phyloP scores from a whole-genome alignment of 1,284 basidiomycete species.

The Apiotrichum gracile region DNA sequence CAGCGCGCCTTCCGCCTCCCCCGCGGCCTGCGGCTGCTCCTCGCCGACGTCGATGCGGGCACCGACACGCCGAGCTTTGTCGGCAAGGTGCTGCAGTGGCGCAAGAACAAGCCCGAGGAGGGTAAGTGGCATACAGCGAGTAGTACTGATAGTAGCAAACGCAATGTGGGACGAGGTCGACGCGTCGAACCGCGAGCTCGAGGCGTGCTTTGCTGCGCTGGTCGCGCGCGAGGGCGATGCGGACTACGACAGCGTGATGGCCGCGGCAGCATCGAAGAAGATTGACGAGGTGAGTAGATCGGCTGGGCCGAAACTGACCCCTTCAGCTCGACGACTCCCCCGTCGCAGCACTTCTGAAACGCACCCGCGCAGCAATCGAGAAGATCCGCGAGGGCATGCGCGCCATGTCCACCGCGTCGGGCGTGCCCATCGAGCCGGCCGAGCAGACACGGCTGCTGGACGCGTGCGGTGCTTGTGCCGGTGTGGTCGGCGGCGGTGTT shows the following conservation, averaged over 20 bases:
- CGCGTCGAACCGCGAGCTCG: constrained; percentile 38
- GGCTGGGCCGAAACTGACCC: too few relatives aligned
- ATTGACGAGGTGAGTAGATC: constrained; percentile 28
- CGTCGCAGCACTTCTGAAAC: not conserved
- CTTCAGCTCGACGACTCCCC: not conserved
- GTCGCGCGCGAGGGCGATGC: constrained; percentile 30
- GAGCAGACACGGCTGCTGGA: constrained; percentile 86
- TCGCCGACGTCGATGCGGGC: constrained; percentile 89
- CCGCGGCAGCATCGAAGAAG: not conserved
- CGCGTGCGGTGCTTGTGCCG: constrained; percentile 65
- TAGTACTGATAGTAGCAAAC: constrained; percentile 50
- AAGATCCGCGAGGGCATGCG: constrained; percentile 76
- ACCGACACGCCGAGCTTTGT: constrained; percentile 90
- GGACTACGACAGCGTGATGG: constrained; percentile 28
- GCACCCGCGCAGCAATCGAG: constrained; percentile 47
- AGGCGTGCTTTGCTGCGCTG: constrained; percentile 28
- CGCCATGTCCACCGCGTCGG: constrained; percentile 71
- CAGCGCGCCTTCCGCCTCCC: constrained; percentile 69
- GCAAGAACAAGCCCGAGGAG: constrained; percentile 56
- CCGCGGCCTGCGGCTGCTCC: constrained; percentile 67
- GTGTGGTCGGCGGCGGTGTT: constrained; percentile 89
- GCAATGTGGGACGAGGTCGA: constrained; percentile 65
- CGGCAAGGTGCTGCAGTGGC: constrained; percentile 80
- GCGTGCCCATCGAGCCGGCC: constrained; percentile 83
- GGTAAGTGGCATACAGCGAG: constrained; percentile 48